These are phyloP conservation scores for Venturia carpophila DNA, from an alignment of 2,329 filamentous ascomycete species.

Conservation along the genomic window DNA sequence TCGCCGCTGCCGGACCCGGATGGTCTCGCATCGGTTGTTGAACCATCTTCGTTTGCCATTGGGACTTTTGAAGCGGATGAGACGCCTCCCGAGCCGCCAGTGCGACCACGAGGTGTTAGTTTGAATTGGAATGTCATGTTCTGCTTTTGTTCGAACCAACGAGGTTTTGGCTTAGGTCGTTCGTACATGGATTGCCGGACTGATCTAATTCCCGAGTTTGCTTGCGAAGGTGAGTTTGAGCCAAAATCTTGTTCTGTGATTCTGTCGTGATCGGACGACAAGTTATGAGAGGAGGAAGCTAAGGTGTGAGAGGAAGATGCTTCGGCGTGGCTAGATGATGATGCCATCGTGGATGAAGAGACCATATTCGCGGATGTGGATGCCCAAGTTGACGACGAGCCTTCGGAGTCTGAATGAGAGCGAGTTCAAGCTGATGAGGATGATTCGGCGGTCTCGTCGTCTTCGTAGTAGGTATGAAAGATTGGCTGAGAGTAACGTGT, in stretches of 20 bases:
- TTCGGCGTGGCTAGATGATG: background rate
- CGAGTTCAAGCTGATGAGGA: background rate
- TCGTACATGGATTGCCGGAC: constrained; percentile 12
- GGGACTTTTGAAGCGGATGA: background rate
- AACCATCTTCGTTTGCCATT: constrained; percentile 15
- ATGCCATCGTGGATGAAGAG: background rate
- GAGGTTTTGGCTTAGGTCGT: background rate
- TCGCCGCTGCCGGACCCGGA: background rate
- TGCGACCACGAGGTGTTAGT: constrained; percentile 13
- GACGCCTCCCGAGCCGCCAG: background rate
- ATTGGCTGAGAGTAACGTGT: background rate
- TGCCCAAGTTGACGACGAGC: background rate
- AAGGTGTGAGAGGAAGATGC: background rate
- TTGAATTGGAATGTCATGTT: constrained; percentile 17
- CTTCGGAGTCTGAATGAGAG: background rate
- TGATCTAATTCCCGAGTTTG: background rate
- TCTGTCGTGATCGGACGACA: background rate
- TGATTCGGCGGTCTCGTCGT: background rate
- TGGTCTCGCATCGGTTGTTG: background rate
- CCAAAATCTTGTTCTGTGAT: constrained; percentile 17
- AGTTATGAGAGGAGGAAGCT: background rate
- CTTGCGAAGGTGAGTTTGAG: background rate
- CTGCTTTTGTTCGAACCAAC: constrained; percentile 16
- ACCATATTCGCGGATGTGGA: background rate
- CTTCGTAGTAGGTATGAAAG: background rate